Conservation (phyloP, 805 yeast genomes). For the Saccharomyces kudriavzevii region DNA sequence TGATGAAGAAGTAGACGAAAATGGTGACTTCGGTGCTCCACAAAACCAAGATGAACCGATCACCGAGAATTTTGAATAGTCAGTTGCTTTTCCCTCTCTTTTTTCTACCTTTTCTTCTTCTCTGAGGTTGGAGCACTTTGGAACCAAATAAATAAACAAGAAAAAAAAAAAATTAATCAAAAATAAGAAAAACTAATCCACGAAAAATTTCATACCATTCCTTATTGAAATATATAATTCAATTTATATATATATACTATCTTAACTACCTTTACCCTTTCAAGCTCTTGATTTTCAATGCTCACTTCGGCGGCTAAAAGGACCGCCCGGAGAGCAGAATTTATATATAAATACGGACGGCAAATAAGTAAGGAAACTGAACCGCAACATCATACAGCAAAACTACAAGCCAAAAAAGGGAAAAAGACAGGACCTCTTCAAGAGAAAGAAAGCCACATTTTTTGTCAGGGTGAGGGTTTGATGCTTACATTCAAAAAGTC, state of each 20-base stretch:
- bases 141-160: neutral
- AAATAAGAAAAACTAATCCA: neutral
- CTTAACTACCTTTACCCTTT: neutral
- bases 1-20: slow-evolving; percentile 67
- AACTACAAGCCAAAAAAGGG: too few species aligned
- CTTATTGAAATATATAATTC: neutral
- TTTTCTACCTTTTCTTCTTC: neutral
- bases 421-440: too few species aligned
- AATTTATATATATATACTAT: neutral
- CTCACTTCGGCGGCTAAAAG: neutral
- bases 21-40: slow-evolving; percentile 40
- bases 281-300: neutral
- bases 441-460: too few species aligned
- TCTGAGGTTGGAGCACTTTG: neutral
- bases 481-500: too few species aligned
- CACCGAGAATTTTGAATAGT: slow-evolving; percentile 27
- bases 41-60: slow-evolving; percentile 33
- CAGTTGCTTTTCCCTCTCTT: neutral
- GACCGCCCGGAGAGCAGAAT: neutral
- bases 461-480: too few species aligned
- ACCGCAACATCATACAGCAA: too few species aligned
- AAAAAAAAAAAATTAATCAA: neutral
- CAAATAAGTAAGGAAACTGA: neutral
- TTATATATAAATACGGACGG: neutral
- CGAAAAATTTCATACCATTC: neutral